A percentile compares a stretch with the other conserved stretches of the same genome.
phyloP scores from a whole-genome alignment of 2,329 filamentous ascomycete species.

The Clonostachys rosea region DNA sequence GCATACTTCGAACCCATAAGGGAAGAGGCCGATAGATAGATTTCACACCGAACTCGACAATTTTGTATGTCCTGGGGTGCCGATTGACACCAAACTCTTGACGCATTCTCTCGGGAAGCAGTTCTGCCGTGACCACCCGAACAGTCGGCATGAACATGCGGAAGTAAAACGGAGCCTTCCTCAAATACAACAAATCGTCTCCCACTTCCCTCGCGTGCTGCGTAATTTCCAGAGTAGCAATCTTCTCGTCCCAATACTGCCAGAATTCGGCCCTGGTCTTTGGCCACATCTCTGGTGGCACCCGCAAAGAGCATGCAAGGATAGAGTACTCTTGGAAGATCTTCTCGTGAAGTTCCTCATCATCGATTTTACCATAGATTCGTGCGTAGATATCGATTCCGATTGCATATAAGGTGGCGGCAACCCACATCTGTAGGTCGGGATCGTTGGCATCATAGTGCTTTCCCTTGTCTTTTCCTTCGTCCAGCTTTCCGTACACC shows the following conservation, averaged over 20 bases:
- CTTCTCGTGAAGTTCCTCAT: slow-evolving; percentile 13
- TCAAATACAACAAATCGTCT: slow-evolving; percentile 10
- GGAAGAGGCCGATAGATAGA: slow-evolving; percentile 21
- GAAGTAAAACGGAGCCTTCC: slow-evolving; percentile 8
- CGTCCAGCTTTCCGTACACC: slow-evolving; percentile 15
- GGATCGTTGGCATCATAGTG: slow-evolving; percentile 22
- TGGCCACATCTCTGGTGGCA: slow-evolving; percentile 26
- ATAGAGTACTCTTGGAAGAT: slow-evolving; percentile 15
- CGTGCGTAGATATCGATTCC: slow-evolving; percentile 22
- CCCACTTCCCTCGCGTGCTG: slow-evolving; percentile 13
- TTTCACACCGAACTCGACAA: slow-evolving; percentile 11
- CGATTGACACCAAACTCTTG: slow-evolving; percentile 9
- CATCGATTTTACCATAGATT: slow-evolving; percentile 19
- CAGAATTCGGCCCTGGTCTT: slow-evolving; percentile 19
- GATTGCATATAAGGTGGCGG: slow-evolving; percentile 25
- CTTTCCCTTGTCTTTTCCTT: slow-evolving; percentile 7
- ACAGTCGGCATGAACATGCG: slow-evolving; percentile 10
- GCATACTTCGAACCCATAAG: slow-evolving; percentile 16
- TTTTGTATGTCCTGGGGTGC: slow-evolving; percentile 6
- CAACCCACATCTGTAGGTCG: slow-evolving; percentile 26
- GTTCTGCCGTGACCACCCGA: slow-evolving; percentile 11
- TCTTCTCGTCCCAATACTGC: slow-evolving; percentile 25
- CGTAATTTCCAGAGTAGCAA: slow-evolving; percentile 21
- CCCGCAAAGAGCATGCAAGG: slow-evolving; percentile 11
- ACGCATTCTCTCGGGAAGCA: slow-evolving; percentile 10